A percentile compares a stretch with the other conserved stretches of the same genome.
These are phyloP conservation scores for Candida tibetensis DNA, from an alignment of 805 yeast species.

Conservation along the genomic window DNA sequence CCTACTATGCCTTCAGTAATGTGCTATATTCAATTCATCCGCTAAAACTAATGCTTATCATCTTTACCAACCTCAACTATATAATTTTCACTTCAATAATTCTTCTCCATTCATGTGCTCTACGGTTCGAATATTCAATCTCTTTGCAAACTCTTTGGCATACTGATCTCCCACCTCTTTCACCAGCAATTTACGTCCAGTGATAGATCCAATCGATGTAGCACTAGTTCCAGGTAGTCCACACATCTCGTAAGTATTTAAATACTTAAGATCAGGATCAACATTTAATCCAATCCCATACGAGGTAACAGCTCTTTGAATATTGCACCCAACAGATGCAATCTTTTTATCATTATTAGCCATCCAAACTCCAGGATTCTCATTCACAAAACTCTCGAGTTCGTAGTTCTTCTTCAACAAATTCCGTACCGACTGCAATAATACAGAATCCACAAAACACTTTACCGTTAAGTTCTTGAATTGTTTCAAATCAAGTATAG, in stretches of 20 bases:
- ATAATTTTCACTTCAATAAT: too few relatives aligned
- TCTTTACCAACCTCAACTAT: too few relatives aligned
- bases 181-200: constrained; percentile 4
- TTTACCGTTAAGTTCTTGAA: constrained; percentile 56
- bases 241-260: constrained; percentile 78
- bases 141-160: constrained; percentile 36
- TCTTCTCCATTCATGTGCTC: constrained; percentile 37
- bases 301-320: constrained; percentile 78
- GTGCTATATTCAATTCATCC: too few relatives aligned
- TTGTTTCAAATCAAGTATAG: constrained; percentile 60
- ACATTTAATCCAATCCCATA: constrained; percentile 89
- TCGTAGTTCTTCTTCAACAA: constrained; percentile 39
- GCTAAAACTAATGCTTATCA: too few relatives aligned
- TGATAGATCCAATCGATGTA: constrained; percentile 30
- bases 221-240: constrained; percentile 62
- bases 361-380: constrained; percentile 89
- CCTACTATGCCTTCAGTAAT: too few relatives aligned
- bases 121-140: constrained; percentile 29
- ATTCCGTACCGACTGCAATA: constrained; percentile 56
- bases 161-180: constrained; percentile 30
- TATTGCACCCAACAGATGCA: constrained; percentile 86
- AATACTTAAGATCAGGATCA: constrained; percentile 64
- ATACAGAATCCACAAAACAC: constrained; percentile 60
- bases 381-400: constrained; percentile 51
- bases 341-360: constrained; percentile 52